Percentiles rank a stretch among this genome's conserved stretches.
Conservation (phyloP, 352 stramenopile genomes). For the Phytophthora pseudosyringae region DNA sequence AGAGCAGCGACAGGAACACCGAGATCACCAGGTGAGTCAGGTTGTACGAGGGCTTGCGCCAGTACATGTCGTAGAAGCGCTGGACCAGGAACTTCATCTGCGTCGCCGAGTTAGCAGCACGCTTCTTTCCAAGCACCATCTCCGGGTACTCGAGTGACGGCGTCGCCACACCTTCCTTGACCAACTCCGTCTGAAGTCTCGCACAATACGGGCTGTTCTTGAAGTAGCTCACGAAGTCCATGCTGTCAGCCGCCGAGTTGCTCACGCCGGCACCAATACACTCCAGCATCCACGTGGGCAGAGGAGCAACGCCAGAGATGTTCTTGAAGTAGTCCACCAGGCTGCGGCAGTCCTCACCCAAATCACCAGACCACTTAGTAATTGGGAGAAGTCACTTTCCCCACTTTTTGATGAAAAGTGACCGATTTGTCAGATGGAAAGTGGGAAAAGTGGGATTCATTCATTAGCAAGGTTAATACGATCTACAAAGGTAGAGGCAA, state of each 20-base stretch:
- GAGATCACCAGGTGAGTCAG: conserved; percentile 65
- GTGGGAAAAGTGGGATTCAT: too few species aligned
- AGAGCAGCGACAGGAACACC: conserved; percentile 66
- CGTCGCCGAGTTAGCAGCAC: conserved; percentile 23
- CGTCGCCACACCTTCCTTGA: conserved; percentile 30
- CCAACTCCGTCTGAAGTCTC: conserved; percentile 17
- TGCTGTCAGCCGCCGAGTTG: conserved; percentile 21
- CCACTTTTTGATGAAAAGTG: too few species aligned
- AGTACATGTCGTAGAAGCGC: conserved; percentile 46
- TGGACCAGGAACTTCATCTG: conserved; percentile 41
- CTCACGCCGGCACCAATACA: conserved; percentile 52
- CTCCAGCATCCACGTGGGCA: conserved; percentile 42
- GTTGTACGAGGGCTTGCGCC: conserved; percentile 73
- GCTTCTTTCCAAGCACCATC: conserved; percentile 40
- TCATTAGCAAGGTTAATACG: too few species aligned
- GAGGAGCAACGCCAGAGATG: conserved; percentile 15
- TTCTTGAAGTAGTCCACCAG: conserved; percentile 52
- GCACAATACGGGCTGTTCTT: conserved; percentile 20
- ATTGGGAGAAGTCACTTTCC: too few species aligned
- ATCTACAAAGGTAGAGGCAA: too few species aligned
- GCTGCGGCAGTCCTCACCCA: conserved; percentile 38
- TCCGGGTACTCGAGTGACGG: conserved; percentile 28
- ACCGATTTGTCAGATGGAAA: too few species aligned
- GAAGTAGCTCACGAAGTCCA: conserved; percentile 39
- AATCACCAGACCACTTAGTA: too few species aligned